These are phyloP conservation scores for Pachyrhizus erosus DNA, from an alignment of 306 rosid genomes.

Conservation along the genomic window DNA sequence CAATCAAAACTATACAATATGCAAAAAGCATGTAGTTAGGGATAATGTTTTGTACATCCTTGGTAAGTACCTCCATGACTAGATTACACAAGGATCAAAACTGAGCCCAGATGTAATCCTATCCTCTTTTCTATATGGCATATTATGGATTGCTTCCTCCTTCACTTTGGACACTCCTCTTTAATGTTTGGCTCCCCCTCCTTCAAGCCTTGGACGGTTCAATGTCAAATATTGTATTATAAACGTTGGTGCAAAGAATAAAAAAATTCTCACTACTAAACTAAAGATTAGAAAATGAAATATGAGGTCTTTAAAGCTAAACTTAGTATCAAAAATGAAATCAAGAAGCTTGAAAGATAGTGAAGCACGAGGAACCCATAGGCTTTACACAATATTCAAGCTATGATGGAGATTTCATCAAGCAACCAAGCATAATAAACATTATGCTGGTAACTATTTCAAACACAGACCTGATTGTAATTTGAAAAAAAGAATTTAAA, in stretches of 20 bases:
- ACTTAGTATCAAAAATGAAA: conserved; percentile 15
- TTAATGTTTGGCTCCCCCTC: background rate
- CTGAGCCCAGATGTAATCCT: background rate
- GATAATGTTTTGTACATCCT: background rate
- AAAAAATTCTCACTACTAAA: background rate
- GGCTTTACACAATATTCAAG: conserved; percentile 22
- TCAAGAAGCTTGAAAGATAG: conserved; percentile 1
- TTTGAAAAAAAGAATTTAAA: background rate
- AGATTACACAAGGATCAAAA: background rate
- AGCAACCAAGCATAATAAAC: conserved; percentile 29
- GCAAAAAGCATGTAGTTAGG: background rate
- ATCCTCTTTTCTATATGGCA: background rate
- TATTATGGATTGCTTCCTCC: background rate
- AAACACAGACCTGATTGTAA: conserved; percentile 28
- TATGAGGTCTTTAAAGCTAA: conserved; percentile 20
- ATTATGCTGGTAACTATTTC: conserved; percentile 25
- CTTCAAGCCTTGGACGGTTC: conserved; percentile 20
- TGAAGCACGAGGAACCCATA: conserved; percentile 1
- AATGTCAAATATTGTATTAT: conserved; percentile 7
- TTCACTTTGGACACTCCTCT: background rate
- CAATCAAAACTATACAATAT: background rate
- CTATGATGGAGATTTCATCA: conserved; percentile 14
- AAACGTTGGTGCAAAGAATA: conserved; percentile 19
- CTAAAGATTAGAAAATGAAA: conserved; percentile 29
- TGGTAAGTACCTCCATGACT: background rate